Evolutionary conservation across 345 rosid genomes (phyloP).

Genomic region (Eucalyptus lansdowneana): DNA sequence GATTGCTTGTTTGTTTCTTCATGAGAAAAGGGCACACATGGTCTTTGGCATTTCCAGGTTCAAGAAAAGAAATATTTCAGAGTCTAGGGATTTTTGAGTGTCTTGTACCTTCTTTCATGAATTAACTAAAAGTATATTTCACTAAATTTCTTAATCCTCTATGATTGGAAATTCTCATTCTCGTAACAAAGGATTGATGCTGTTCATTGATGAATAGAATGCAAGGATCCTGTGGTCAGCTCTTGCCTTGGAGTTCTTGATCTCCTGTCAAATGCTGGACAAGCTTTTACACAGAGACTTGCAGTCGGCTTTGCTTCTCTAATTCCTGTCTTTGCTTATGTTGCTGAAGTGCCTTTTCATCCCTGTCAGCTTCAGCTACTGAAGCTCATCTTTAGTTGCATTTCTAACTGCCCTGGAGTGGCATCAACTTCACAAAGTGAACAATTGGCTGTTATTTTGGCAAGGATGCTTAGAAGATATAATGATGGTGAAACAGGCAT

Average conservation of each 20-base stretch:
- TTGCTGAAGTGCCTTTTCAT: slow-evolving; percentile 77
- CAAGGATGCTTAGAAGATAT: slow-evolving; percentile 59
- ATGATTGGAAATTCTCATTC: neutral
- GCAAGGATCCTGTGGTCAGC: slow-evolving; percentile 56
- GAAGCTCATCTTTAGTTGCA: slow-evolving; percentile 48
- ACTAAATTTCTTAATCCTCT: neutral
- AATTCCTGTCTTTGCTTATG: slow-evolving; percentile 52
- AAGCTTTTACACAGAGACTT: slow-evolving; percentile 57
- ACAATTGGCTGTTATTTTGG: slow-evolving; percentile 43
- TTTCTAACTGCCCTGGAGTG: slow-evolving; percentile 62
- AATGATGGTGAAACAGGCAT: slow-evolving; percentile 52
- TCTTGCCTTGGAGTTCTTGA: slow-evolving; percentile 74
- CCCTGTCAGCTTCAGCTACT: slow-evolving; percentile 59
- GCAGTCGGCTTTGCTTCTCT: slow-evolving; percentile 70
- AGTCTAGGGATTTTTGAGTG: neutral
- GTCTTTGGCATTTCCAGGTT: neutral
- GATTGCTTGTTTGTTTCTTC: neutral
- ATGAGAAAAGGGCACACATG: neutral
- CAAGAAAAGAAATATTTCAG: neutral
- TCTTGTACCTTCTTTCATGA: neutral
- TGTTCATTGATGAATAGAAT: slow-evolving; percentile 26
- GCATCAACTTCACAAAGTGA: slow-evolving; percentile 55
- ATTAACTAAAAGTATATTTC: neutral
- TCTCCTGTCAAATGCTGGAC: slow-evolving; percentile 43
- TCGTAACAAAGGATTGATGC: neutral